Percentiles rank a stretch among this genome's conserved stretches.
Evolutionary conservation across 1,284 basidiomycete species (phyloP).

Genomic region (Meira miltonrushii): DNA sequence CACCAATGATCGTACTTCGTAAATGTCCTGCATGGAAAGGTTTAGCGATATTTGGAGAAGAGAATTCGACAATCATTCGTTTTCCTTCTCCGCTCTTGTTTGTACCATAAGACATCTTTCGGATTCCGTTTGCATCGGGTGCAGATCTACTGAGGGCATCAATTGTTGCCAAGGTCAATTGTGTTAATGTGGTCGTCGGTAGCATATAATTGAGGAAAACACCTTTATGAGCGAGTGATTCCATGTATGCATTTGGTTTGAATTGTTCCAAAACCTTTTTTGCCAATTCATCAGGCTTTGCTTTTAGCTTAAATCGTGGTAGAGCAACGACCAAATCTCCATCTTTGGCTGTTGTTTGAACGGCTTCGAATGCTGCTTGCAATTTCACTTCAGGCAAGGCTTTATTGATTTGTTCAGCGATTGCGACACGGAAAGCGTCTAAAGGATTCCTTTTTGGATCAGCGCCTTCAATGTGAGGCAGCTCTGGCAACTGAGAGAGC

Average conservation of each 20-base stretch:
- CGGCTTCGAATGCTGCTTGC: slow-evolving; percentile 69
- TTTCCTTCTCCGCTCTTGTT: slow-evolving; percentile 47
- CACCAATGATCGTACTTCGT: slow-evolving; percentile 93
- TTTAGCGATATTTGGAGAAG: slow-evolving; percentile 96
- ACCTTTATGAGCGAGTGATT: slow-evolving; percentile 31
- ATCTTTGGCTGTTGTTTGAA: slow-evolving; percentile 79
- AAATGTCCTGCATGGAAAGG: slow-evolving; percentile 97
- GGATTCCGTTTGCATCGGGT: slow-evolving; percentile 15
- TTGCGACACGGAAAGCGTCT: slow-evolving; percentile 78
- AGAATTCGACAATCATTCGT: slow-evolving; percentile 66
- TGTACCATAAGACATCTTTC: slow-evolving; percentile 37
- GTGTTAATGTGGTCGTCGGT: slow-evolving; percentile 61
- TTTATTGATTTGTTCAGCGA: slow-evolving; percentile 70
- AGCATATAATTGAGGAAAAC: slow-evolving; percentile 45
- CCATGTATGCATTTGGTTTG: slow-evolving; percentile 41
- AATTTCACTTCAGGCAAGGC: slow-evolving; percentile 58
- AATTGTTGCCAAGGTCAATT: slow-evolving; percentile 74
- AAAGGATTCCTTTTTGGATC: slow-evolving; percentile 69
- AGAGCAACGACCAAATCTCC: slow-evolving; percentile 87
- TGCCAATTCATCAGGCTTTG: slow-evolving; percentile 74
- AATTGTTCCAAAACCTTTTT: slow-evolving; percentile 60
- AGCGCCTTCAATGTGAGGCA: slow-evolving; percentile 51
- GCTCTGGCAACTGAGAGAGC: slow-evolving; percentile 44
- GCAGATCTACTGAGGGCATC: slow-evolving; percentile 61
- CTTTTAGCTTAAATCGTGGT: slow-evolving; percentile 75